Evolutionary conservation across 2,329 filamentous ascomycete species (phyloP).

Genomic region (Curvularia lunata): DNA sequence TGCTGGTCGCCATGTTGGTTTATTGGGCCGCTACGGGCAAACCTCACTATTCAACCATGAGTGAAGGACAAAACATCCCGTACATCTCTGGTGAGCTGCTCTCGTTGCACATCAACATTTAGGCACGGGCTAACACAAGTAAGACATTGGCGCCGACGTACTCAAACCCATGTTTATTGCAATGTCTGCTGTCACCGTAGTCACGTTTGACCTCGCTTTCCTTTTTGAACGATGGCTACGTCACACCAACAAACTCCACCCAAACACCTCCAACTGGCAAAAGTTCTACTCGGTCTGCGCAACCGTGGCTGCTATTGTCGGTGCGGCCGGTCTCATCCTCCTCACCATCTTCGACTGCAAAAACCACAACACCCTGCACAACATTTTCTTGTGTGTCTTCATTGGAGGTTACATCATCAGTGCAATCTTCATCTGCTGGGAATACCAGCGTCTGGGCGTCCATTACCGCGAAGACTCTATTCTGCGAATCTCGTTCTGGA

Average conservation of each 20-base stretch:
- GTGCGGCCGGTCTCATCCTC: conserved; percentile 80
- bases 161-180: conserved; percentile 81
- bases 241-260: conserved; percentile 77
- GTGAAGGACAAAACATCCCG: conserved; percentile 64
- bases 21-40: conserved; percentile 68
- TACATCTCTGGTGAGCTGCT: conserved; percentile 69
- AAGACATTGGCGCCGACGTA: conserved; percentile 63
- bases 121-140: conserved; percentile 28
- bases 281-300: conserved; percentile 67
- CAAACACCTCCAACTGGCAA: conserved; percentile 70
- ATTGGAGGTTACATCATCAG: conserved; percentile 84
- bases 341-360: conserved; percentile 85
- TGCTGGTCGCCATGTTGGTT: conserved; percentile 72
- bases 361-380: conserved; percentile 70
- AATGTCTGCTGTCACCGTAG: conserved; percentile 72
- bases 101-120: not conserved
- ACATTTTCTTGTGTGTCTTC: conserved; percentile 80
- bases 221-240: conserved; percentile 83
- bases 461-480: conserved; percentile 77
- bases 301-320: conserved; percentile 73
- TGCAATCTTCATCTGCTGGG: conserved; percentile 86
- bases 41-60: conserved; percentile 68
- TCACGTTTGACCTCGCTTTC: conserved; percentile 83
- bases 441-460: conserved; percentile 84
- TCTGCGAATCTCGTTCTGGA: conserved; percentile 80